These are phyloP conservation scores for Salix viminalis DNA, from an alignment of 345 rosid species.

Conservation along the genomic window DNA sequence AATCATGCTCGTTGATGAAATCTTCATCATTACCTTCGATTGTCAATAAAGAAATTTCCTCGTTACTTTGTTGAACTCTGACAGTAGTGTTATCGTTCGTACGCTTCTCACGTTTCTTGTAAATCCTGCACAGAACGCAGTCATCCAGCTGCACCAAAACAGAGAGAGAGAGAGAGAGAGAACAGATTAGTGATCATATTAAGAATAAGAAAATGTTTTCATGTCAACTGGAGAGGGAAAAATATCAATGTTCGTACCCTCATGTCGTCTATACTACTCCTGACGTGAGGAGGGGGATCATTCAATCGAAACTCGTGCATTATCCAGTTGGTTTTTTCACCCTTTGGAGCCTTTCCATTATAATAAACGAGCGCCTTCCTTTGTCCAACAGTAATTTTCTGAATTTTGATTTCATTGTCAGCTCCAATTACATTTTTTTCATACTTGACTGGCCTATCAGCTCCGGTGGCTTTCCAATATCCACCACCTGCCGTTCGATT, in stretches of 20 bases:
- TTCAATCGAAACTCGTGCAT: slow-evolving; percentile 24
- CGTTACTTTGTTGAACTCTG: not conserved
- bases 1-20: not conserved
- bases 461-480: slow-evolving; percentile 27
- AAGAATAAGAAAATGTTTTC: not conserved
- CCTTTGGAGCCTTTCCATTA: slow-evolving; percentile 9
- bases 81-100: not conserved
- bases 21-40: not conserved
- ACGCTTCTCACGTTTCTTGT: slow-evolving; percentile 5
- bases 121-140: slow-evolving; percentile 22
- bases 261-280: slow-evolving; percentile 11
- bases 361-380: slow-evolving; percentile 18
- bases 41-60: not conserved
- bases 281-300: not conserved
- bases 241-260: not conserved
- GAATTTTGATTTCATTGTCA: no score
- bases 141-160: slow-evolving; percentile 27
- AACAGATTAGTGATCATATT: not conserved
- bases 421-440: not conserved
- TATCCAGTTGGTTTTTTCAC: slow-evolving; percentile 26
- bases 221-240: not conserved
- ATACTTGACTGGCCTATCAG: not conserved
- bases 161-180: not conserved
- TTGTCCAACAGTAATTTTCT: not conserved
- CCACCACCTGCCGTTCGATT: slow-evolving; percentile 16